Conservation (phyloP, 2,329 filamentous ascomycete genomes). For the Pestalotiopsis sp. region DNA sequence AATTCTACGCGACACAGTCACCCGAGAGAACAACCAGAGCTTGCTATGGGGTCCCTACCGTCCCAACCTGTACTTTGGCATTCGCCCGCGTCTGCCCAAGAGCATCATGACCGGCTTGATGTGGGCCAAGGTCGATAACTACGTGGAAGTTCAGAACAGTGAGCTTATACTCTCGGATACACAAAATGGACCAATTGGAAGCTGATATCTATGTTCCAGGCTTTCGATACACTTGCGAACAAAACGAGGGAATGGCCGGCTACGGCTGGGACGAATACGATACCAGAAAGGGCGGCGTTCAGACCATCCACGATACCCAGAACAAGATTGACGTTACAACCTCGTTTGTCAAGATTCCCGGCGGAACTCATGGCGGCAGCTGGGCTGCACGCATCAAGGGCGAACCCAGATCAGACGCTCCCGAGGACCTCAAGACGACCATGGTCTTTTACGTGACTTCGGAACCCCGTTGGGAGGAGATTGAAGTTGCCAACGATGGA, state of each 20-base stretch:
- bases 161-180: conserved; percentile 32
- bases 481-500: conserved; percentile 61
- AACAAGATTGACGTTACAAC: conserved; percentile 92
- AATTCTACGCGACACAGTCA: conserved; percentile 50
- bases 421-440: conserved; percentile 70
- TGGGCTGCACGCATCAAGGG: conserved; percentile 93
- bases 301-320: conserved; percentile 86
- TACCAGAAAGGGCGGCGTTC: conserved; percentile 80
- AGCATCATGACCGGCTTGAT: conserved; percentile 82
- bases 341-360: conserved; percentile 90
- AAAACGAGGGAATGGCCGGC: conserved; percentile 88
- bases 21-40: conserved; percentile 72
- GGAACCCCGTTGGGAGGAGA: conserved; percentile 69
- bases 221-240: conserved; percentile 93
- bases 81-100: conserved; percentile 79
- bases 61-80: conserved; percentile 91
- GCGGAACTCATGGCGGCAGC: conserved; percentile 81
- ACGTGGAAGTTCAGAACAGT: conserved; percentile 75
- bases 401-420: conserved; percentile 69
- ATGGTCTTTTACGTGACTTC: conserved; percentile 82
- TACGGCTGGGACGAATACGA: conserved; percentile 99
- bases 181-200: not conserved
- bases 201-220: conserved; percentile 48
- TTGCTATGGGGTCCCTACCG: conserved; percentile 96
- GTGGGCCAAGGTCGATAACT: conserved; percentile 87